Conservation (phyloP, 139 green algal species). For the Picochlorum sp. region DNA sequence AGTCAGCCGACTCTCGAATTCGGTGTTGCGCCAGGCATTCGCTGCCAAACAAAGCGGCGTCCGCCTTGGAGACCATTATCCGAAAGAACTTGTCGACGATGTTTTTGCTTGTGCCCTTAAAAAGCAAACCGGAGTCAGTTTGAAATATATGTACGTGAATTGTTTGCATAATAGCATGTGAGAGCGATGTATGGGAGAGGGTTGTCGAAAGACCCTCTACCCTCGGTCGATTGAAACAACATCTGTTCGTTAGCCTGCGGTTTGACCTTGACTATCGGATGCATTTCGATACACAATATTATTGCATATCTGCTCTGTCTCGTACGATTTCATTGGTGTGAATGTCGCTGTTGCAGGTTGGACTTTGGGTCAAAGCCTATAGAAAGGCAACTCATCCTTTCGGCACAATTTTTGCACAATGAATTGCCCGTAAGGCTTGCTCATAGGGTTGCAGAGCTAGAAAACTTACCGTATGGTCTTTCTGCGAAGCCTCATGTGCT, state of each 20-base stretch:
- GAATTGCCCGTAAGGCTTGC: slow-evolving; percentile 92
- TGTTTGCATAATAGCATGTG: background rate
- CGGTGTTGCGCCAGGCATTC: slow-evolving; percentile 1
- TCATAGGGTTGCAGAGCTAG: slow-evolving; percentile 91
- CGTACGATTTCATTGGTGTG: background rate
- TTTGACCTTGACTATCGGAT: too few relatives aligned
- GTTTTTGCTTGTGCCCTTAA: slow-evolving; percentile 82
- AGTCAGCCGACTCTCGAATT: slow-evolving; percentile 4
- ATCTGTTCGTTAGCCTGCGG: background rate
- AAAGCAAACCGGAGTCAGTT: slow-evolving; percentile 91
- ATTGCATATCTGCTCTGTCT: too few relatives aligned
- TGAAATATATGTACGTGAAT: slow-evolving; percentile 72
- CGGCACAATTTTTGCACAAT: slow-evolving; percentile 95
- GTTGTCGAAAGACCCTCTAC: background rate
- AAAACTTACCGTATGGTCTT: slow-evolving; percentile 94
- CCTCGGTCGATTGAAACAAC: background rate
- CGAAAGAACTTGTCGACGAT: slow-evolving; percentile 65
- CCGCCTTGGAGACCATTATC: slow-evolving; percentile 9
- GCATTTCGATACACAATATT: too few relatives aligned
- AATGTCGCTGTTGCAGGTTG: slow-evolving; percentile 58
- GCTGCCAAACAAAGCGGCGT: slow-evolving; percentile 13
- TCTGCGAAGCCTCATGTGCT: slow-evolving; percentile 78
- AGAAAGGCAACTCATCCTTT: slow-evolving; percentile 83
- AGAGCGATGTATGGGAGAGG: background rate
- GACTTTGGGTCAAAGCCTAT: slow-evolving; percentile 92